phyloP scores from a whole-genome alignment of 1,139 yeast species.

The Debaryomycetaceae sp. region DNA sequence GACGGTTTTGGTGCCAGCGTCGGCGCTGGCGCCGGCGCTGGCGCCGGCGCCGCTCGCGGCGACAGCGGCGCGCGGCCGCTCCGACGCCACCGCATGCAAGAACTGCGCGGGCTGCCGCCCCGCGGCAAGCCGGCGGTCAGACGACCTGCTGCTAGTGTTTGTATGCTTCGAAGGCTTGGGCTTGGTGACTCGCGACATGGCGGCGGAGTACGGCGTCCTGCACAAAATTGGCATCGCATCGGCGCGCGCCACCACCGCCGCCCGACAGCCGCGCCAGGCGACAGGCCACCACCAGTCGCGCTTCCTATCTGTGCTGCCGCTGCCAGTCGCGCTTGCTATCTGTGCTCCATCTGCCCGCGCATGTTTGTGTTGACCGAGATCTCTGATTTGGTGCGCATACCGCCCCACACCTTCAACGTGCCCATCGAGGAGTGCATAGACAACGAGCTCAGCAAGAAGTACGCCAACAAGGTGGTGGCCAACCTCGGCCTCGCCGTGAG shows the following conservation, averaged over 20 bases:
- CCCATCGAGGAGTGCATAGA: constrained; percentile 69
- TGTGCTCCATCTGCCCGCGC: constrained; percentile 1
- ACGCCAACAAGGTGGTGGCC: constrained; percentile 76
- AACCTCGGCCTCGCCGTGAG: constrained; percentile 81
- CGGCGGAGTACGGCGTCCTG: too few species aligned
- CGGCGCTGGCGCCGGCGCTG: constrained; percentile 4
- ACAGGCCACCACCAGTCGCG: too few species aligned
- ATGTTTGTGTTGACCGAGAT: constrained; percentile 86
- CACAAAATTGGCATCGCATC: too few species aligned
- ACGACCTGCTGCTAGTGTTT: constrained; percentile 33
- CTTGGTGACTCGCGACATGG: constrained; percentile 11
- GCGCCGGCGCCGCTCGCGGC: constrained; percentile 3
- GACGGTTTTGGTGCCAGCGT: constrained; percentile 24
- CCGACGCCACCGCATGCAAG: too few species aligned
- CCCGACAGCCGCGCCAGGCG: too few species aligned
- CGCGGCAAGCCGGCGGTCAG: constrained; percentile 51
- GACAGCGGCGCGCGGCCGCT: too few species aligned
- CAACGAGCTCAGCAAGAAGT: constrained; percentile 79
- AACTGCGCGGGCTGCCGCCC: constrained; percentile 42
- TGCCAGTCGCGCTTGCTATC: too few species aligned
- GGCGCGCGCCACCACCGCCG: too few species aligned
- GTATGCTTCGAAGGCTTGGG: constrained; percentile 17
- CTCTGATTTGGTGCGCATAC: constrained; percentile 79
- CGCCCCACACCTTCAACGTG: constrained; percentile 76
- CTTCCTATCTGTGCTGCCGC: too few species aligned